Evolutionary conservation across 441 rosid genomes (phyloP).

Genomic region (Viola pubescens): DNA sequence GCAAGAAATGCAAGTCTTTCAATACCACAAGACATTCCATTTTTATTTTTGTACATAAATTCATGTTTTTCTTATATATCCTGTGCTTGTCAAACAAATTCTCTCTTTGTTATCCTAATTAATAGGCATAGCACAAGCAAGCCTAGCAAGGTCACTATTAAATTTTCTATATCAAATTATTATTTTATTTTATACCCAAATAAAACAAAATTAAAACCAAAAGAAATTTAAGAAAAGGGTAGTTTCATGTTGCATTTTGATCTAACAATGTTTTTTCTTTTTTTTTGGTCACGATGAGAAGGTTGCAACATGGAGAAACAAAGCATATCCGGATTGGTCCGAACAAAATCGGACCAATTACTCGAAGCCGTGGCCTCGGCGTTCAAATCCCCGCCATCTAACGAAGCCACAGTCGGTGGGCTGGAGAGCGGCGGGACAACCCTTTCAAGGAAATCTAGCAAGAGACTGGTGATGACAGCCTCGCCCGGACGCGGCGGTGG

Average conservation of each 20-base stretch:
- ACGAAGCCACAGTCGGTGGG: slow-evolving; percentile 21
- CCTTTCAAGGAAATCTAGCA: slow-evolving; percentile 63
- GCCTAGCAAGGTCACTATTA: too few relatives aligned
- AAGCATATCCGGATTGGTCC: slow-evolving; percentile 41
- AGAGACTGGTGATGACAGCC: slow-evolving; percentile 38
- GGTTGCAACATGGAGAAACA: slow-evolving; percentile 33
- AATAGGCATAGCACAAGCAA: too few relatives aligned
- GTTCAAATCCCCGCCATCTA: slow-evolving; percentile 49
- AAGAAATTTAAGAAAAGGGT: too few relatives aligned
- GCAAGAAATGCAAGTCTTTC: too few relatives aligned
- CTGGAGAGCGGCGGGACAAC: slow-evolving; percentile 28
- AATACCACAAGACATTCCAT: too few relatives aligned
- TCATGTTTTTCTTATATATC: too few relatives aligned
- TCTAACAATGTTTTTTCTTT: not conserved
- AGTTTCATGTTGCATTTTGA: not conserved
- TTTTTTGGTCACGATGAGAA: not conserved
- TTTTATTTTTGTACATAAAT: too few relatives aligned
- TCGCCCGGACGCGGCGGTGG: slow-evolving; percentile 53
- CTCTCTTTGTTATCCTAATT: too few relatives aligned
- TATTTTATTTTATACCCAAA: too few relatives aligned
- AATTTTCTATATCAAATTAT: too few relatives aligned
- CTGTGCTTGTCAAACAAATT: too few relatives aligned
- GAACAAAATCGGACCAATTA: slow-evolving; percentile 81
- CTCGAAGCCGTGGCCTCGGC: slow-evolving; percentile 58
- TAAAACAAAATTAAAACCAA: not conserved